Percentiles rank a stretch among this genome's conserved stretches.
phyloP scores from a whole-genome alignment of 306 rosid species.

The Vicia villosa region DNA sequence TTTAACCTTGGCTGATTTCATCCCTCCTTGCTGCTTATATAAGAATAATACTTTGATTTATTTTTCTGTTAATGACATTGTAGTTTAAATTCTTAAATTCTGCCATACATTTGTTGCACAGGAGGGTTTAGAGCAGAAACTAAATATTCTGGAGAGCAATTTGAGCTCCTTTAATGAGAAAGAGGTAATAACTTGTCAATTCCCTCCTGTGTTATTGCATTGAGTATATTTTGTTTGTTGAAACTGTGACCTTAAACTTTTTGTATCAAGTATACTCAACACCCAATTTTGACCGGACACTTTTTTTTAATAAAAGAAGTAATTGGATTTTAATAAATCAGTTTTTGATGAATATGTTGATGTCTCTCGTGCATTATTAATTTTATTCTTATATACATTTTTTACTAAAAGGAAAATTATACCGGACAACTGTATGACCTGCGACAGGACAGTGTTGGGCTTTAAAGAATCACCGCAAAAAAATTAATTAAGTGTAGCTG shows the following conservation, averaged over 20 bases:
- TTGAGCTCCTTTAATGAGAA: constrained; percentile 42
- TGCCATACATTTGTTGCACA: constrained; percentile 38
- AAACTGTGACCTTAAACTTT: constrained; percentile 11
- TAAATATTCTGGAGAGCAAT: constrained; percentile 53
- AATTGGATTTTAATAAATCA: constrained; percentile 31
- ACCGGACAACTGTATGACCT: too few species aligned
- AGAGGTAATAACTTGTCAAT: constrained; percentile 52
- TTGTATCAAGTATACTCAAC: constrained; percentile 3
- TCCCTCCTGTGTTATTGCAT: constrained; percentile 14
- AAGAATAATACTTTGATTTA: neutral
- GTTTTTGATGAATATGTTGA: constrained; percentile 22
- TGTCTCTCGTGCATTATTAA: constrained; percentile 24
- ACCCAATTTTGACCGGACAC: neutral
- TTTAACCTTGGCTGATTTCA: constrained; percentile 17
- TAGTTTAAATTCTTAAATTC: constrained; percentile 36
- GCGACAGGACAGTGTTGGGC: too few species aligned
- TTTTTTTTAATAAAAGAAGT: constrained; percentile 37
- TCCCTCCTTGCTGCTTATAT: neutral
- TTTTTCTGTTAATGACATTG: neutral
- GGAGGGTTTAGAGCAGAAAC: constrained; percentile 60
- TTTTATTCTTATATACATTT: constrained; percentile 30
- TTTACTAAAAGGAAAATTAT: neutral
- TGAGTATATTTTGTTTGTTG: constrained; percentile 16
- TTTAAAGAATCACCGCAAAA: too few species aligned
- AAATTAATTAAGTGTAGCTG: too few species aligned